A percentile compares a stretch with the other conserved stretches of the same genome.
phyloP scores from a whole-genome alignment of 495 filamentous ascomycete genomes.

The Pseudotulostoma volvatum region DNA sequence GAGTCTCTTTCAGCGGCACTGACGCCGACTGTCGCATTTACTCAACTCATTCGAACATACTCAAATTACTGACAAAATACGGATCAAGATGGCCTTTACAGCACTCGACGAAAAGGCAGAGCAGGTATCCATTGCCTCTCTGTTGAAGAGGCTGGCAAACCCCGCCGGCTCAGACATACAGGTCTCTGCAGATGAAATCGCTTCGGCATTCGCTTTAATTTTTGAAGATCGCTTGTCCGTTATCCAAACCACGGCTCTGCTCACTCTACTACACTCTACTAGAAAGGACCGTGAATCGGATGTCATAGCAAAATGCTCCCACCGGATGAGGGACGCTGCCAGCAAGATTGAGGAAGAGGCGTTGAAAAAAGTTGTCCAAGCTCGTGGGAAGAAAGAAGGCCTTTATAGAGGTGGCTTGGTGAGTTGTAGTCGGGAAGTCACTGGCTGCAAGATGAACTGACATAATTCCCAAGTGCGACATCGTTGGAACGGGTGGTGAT shows the following conservation, averaged over 20 bases:
- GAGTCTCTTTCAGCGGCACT: too few species aligned
- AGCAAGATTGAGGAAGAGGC: conserved; percentile 43
- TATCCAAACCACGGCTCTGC: conserved; percentile 66
- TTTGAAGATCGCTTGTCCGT: conserved; percentile 72
- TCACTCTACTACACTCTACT: conserved; percentile 82
- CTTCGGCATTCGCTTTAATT: conserved; percentile 69
- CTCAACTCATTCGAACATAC: too few species aligned
- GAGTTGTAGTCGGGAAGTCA: conserved; percentile 8
- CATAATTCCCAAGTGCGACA: conserved; percentile 56
- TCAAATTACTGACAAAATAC: too few species aligned
- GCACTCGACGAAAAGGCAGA: too few species aligned
- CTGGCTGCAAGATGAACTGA: not conserved
- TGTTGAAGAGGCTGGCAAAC: conserved; percentile 64
- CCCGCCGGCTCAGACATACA: conserved; percentile 35
- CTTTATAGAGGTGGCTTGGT: conserved; percentile 56
- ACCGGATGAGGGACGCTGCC: conserved; percentile 55
- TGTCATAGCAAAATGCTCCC: conserved; percentile 62
- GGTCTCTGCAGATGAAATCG: conserved; percentile 66
- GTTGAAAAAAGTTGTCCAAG: conserved; percentile 40
- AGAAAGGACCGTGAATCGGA: conserved; percentile 58
- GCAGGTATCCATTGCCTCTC: conserved; percentile 57
- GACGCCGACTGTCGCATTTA: too few species aligned
- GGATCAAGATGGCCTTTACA: too few species aligned
- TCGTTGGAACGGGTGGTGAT: conserved; percentile 95
- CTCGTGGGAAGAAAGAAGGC: conserved; percentile 42